These are phyloP conservation scores for Sisymbrium altissimum DNA, from an alignment of 345 rosid genomes.

Conservation along the genomic window DNA sequence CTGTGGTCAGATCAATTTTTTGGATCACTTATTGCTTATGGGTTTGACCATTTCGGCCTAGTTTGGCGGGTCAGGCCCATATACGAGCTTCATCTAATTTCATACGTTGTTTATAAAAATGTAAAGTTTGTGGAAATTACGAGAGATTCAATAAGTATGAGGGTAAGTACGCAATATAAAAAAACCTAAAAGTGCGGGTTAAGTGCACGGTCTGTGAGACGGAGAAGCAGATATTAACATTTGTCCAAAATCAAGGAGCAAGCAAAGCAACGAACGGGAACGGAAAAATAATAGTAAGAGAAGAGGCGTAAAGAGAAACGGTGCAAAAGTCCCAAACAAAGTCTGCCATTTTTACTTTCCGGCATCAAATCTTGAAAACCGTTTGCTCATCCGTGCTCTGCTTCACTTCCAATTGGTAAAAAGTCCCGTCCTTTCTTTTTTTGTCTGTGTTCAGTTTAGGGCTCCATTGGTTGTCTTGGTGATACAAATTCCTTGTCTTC, in stretches of 20 bases:
- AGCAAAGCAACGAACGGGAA: not conserved
- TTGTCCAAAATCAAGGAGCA: not conserved
- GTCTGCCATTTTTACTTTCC: constrained; percentile 3
- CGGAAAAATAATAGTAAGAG: not conserved
- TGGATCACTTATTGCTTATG: not conserved
- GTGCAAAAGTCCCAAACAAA: not conserved
- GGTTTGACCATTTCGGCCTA: not conserved
- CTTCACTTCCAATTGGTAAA: constrained; percentile 12
- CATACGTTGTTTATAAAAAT: not conserved
- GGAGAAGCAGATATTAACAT: constrained; percentile 2
- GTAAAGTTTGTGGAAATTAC: not conserved
- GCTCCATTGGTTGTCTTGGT: constrained; percentile 7
- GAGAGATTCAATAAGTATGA: not conserved
- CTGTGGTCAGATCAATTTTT: not conserved
- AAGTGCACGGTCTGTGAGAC: not conserved
- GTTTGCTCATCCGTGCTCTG: constrained; percentile 11
- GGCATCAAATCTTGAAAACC: not conserved
- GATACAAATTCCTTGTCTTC: not conserved
- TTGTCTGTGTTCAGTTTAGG: not conserved
- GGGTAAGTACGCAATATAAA: constrained; percentile 10
- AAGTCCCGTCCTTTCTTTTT: not conserved
- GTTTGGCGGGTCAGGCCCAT: not conserved
- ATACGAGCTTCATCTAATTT: not conserved
- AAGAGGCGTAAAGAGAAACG: not conserved
- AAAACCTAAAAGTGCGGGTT: constrained; percentile 15